Conservation (phyloP, 2,329 filamentous ascomycete species). For the Tolypocladium endophyticum region DNA sequence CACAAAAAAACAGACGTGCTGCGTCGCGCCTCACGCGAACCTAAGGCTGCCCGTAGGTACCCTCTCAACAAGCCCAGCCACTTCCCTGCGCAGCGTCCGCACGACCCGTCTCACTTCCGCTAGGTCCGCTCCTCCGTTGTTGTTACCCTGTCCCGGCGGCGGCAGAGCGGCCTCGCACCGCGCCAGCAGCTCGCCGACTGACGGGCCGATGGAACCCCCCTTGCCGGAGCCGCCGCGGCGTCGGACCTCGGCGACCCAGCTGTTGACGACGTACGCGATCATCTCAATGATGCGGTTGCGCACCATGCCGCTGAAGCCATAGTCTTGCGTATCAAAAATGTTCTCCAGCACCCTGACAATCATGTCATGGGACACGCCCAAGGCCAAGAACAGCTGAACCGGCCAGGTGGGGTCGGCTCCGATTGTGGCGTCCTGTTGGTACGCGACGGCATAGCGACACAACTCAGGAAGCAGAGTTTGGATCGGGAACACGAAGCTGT, state of each 20-base stretch:
- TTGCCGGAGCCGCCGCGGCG: conserved; percentile 31
- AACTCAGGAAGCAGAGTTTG: conserved; percentile 49
- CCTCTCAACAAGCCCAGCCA: conserved; percentile 32
- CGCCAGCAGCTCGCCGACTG: conserved; percentile 38
- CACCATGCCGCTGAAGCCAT: conserved; percentile 42
- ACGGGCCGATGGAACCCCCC: conserved; percentile 27
- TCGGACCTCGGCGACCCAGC: conserved; percentile 39
- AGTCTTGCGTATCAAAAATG: conserved; percentile 48
- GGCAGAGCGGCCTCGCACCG: conserved; percentile 37
- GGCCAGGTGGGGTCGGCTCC: conserved; percentile 48
- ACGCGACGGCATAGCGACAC: conserved; percentile 50
- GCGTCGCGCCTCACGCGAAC: conserved; percentile 26
- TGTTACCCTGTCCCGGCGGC: conserved; percentile 26
- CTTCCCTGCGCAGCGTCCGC: conserved; percentile 30
- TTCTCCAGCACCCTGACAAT: conserved; percentile 45
- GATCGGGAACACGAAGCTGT: conserved; percentile 58
- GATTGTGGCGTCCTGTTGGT: conserved; percentile 47
- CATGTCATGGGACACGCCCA: conserved; percentile 46
- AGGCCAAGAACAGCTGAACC: conserved; percentile 41
- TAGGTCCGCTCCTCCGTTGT: conserved; percentile 34
- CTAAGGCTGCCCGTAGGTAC: conserved; percentile 31
- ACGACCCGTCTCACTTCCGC: conserved; percentile 31
- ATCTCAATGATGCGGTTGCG: conserved; percentile 44
- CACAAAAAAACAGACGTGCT: neutral
- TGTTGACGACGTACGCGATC: conserved; percentile 37